Conservation (phyloP, 2,329 filamentous ascomycete species). For the Beauveria brongniartii region DNA sequence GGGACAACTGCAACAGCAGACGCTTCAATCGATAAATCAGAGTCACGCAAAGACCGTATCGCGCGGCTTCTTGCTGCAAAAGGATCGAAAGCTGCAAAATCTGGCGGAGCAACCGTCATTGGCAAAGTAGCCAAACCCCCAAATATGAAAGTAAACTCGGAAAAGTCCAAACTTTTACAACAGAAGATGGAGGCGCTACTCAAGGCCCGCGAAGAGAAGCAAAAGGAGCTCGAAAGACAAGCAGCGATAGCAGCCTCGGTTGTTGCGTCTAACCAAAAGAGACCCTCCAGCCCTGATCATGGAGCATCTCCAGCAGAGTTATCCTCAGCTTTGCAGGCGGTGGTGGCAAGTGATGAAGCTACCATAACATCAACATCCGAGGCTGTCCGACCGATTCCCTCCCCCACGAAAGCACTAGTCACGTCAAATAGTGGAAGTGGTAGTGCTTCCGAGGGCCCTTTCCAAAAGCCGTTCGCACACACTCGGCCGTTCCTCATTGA, state of each 20-base stretch:
- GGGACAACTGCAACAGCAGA: background rate
- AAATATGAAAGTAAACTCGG: conserved; percentile 43
- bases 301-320: background rate
- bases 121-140: conserved; percentile 18
- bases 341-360: background rate
- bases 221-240: conserved; percentile 13
- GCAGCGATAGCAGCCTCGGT: background rate
- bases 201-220: conserved; percentile 42
- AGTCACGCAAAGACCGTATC: conserved; percentile 69
- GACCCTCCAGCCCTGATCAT: background rate
- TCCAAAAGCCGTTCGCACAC: conserved; percentile 57
- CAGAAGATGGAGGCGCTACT: conserved; percentile 72
- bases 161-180: conserved; percentile 66
- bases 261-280: background rate
- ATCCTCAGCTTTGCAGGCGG: background rate
- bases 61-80: conserved; percentile 69
- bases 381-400: background rate
- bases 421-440: background rate
- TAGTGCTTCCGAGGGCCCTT: conserved; percentile 42
- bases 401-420: background rate
- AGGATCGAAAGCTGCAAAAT: conserved; percentile 40
- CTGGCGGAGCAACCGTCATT: conserved; percentile 11
- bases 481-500: conserved; percentile 67
- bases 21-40: conserved; percentile 27
- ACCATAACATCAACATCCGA: background rate